A percentile compares a stretch with the other conserved stretches of the same genome.
These are phyloP conservation scores for Fraxinus paxiana DNA, from an alignment of 305 asterid genomes.

Conservation along the genomic window DNA sequence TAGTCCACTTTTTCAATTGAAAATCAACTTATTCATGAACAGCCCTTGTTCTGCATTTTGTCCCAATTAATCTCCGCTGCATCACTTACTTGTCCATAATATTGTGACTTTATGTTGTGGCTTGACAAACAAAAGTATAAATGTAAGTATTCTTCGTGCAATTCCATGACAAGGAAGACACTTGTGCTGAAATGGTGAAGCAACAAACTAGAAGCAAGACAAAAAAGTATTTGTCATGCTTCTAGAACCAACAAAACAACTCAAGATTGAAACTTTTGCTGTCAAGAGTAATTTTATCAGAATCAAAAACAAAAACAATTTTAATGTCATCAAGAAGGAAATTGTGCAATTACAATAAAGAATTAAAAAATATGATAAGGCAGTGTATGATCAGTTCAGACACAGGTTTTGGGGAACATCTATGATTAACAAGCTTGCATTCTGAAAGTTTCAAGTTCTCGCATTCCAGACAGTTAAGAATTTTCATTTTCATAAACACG, in stretches of 20 bases:
- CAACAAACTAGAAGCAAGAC: conserved; percentile 16
- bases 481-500: neutral
- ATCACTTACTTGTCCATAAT: neutral
- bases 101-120: neutral
- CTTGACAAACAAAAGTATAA: neutral
- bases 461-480: neutral
- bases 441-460: neutral
- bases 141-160: neutral
- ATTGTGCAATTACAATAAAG: conserved; percentile 8
- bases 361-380: neutral
- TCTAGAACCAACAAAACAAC: neutral
- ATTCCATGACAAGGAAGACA: conserved; percentile 9
- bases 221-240: neutral
- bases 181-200: neutral
- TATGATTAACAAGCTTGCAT: conserved; percentile 3
- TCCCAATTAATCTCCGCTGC: neutral
- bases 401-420: neutral
- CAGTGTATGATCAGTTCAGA: neutral
- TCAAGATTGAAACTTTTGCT: neutral
- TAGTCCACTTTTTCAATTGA: neutral
- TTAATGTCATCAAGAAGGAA: neutral
- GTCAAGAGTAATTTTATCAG: conserved; percentile 2
- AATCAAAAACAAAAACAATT: neutral
- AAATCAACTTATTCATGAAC: neutral
- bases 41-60: neutral